Conservation (phyloP, 345 rosid genomes). For the Euclidium syriacum region DNA sequence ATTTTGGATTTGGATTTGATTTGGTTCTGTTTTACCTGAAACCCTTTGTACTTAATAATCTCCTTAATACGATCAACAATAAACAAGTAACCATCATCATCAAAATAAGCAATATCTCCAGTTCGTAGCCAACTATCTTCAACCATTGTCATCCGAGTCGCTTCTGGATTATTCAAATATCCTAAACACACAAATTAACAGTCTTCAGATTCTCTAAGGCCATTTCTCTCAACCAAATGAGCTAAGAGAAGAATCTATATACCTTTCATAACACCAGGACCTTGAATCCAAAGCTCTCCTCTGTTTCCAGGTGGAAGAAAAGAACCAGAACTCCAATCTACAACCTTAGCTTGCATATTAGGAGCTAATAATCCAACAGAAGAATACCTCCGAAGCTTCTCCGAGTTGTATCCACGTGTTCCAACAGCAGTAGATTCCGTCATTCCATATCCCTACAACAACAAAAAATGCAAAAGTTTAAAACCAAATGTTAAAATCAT, state of each 20-base stretch:
- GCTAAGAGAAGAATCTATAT: neutral
- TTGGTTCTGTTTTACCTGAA: slow-evolving; percentile 45
- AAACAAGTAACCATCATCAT: slow-evolving; percentile 65
- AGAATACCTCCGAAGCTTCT: slow-evolving; percentile 34
- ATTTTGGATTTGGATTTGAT: neutral
- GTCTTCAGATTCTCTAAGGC: neutral
- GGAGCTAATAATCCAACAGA: slow-evolving; percentile 84
- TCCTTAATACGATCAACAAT: slow-evolving; percentile 75
- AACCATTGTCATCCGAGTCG: slow-evolving; percentile 50
- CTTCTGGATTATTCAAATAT: slow-evolving; percentile 60
- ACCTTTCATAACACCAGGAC: slow-evolving; percentile 81
- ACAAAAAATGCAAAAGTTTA: neutral
- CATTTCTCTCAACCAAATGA: neutral
- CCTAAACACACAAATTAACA: slow-evolving; percentile 30
- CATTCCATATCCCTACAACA: slow-evolving; percentile 80
- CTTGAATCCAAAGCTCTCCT: slow-evolving; percentile 90
- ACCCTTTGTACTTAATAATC: slow-evolving; percentile 83
- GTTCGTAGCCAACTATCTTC: slow-evolving; percentile 81
- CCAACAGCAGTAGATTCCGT: slow-evolving; percentile 85
- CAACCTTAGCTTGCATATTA: slow-evolving; percentile 73
- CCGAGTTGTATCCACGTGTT: slow-evolving; percentile 64
- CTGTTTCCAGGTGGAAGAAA: slow-evolving; percentile 56
- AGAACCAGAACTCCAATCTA: slow-evolving; percentile 57
- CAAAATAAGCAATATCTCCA: slow-evolving; percentile 75
- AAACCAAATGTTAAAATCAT: neutral